A percentile compares a stretch with the other conserved stretches of the same genome.
These are phyloP conservation scores for Fragaria vesca DNA, from an alignment of 306 rosid species.

Conservation along the genomic window DNA sequence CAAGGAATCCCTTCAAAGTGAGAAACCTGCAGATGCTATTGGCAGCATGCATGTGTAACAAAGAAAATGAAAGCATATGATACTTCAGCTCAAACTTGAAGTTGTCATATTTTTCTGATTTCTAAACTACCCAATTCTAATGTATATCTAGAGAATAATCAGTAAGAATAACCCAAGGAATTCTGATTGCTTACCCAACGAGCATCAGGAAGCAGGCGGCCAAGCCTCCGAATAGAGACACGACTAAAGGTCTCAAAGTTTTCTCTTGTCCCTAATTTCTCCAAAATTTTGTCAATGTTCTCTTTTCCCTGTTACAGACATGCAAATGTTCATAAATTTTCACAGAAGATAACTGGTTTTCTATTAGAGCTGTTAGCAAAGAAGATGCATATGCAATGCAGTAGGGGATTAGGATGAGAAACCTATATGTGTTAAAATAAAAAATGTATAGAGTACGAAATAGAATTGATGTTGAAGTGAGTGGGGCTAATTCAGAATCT, in stretches of 20 bases:
- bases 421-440: neutral
- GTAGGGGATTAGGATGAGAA: neutral
- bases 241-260: constrained; percentile 45
- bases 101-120: neutral
- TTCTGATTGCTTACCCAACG: constrained; percentile 51
- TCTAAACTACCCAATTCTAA: neutral
- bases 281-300: constrained; percentile 49
- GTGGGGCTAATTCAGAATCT: neutral
- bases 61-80: neutral
- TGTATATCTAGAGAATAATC: neutral
- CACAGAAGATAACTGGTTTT: neutral
- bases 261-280: constrained; percentile 33
- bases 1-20: neutral
- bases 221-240: constrained; percentile 66
- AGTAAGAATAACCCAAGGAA: neutral
- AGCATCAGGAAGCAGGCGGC: constrained; percentile 70
- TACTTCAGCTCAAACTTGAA: neutral
- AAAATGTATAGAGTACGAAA: neutral
- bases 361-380: neutral
- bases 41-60: neutral
- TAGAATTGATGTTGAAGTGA: neutral
- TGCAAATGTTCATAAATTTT: neutral
- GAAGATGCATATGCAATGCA: neutral
- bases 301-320: constrained; percentile 49
- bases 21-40: neutral